Evolutionary conservation across 768 basidiomycete species (phyloP).

Genomic region (Kwoniella sp.): DNA sequence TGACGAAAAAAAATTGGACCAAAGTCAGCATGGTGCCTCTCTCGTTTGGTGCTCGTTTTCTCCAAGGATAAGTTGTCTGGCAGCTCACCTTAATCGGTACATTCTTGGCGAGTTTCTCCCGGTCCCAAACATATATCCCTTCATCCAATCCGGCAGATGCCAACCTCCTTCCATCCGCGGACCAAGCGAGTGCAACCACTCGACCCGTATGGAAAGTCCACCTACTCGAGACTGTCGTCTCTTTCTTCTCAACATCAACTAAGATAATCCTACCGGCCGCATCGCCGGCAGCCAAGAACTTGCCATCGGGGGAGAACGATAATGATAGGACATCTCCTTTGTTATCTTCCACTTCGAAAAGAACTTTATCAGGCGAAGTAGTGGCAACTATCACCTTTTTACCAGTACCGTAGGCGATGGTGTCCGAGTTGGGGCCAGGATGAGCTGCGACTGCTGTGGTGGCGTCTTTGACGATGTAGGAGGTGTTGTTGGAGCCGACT

Average conservation of each 20-base stretch:
- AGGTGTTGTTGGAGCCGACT: slow-evolving; percentile 8
- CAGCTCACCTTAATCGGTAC: slow-evolving; percentile 66
- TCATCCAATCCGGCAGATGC: slow-evolving; percentile 93
- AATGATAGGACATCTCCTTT: slow-evolving; percentile 71
- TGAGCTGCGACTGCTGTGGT: slow-evolving; percentile 47
- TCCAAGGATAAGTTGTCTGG: too few species aligned
- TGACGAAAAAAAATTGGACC: not conserved
- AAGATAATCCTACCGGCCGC: slow-evolving; percentile 79
- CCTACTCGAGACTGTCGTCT: slow-evolving; percentile 59
- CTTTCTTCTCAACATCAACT: slow-evolving; percentile 69
- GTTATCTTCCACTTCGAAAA: slow-evolving; percentile 60
- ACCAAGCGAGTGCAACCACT: slow-evolving; percentile 76
- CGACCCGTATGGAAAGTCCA: slow-evolving; percentile 88
- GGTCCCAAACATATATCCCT: slow-evolving; percentile 83
- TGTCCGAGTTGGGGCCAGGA: slow-evolving; percentile 15
- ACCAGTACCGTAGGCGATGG: slow-evolving; percentile 60
- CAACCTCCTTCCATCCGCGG: slow-evolving; percentile 70
- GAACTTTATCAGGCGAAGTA: slow-evolving; percentile 62
- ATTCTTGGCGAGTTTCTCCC: slow-evolving; percentile 66
- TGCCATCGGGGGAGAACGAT: slow-evolving; percentile 77
- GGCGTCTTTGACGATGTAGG: slow-evolving; percentile 12
- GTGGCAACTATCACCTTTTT: slow-evolving; percentile 71
- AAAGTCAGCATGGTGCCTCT: slow-evolving; percentile 9
- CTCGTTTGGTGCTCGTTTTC: not conserved
- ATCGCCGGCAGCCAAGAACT: slow-evolving; percentile 77